Conservation (phyloP, 768 basidiomycete species). For the Hortiboletus flavorubellus region DNA sequence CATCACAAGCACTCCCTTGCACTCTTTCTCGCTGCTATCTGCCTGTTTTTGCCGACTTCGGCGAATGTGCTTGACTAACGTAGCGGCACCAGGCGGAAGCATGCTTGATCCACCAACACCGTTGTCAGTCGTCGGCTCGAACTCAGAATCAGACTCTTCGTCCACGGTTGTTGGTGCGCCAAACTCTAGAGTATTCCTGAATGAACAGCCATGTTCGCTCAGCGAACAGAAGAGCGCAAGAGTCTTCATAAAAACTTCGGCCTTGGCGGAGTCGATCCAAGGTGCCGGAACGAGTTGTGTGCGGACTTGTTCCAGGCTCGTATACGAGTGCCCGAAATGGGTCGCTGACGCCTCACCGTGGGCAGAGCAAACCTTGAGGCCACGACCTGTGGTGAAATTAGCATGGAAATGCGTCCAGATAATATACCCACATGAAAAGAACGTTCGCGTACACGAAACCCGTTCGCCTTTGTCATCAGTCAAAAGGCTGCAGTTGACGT, state of each 20-base stretch:
- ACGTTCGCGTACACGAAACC: background rate
- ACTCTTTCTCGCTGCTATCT: background rate
- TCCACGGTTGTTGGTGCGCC: too few species aligned
- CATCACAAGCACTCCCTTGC: background rate
- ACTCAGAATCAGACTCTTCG: background rate
- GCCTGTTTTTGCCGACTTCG: background rate
- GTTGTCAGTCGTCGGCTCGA: background rate
- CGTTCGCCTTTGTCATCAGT: background rate
- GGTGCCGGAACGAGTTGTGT: background rate
- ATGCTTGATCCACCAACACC: background rate
- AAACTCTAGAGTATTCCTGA: background rate
- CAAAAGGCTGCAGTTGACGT: background rate
- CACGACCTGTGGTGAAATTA: background rate
- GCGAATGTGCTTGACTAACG: background rate
- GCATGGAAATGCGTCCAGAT: background rate
- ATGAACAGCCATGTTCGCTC: background rate
- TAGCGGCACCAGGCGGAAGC: background rate
- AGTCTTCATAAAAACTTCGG: slow-evolving; percentile 5
- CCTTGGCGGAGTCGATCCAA: background rate
- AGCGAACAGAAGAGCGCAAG: slow-evolving; percentile 2
- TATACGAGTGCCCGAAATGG: background rate
- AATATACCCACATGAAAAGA: background rate
- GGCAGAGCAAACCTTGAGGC: background rate
- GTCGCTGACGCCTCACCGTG: background rate
- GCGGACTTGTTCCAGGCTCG: background rate